Base-by-base conservation (phyloP, 257 asterid species). In the Solanum bulbocastanum region DNA sequence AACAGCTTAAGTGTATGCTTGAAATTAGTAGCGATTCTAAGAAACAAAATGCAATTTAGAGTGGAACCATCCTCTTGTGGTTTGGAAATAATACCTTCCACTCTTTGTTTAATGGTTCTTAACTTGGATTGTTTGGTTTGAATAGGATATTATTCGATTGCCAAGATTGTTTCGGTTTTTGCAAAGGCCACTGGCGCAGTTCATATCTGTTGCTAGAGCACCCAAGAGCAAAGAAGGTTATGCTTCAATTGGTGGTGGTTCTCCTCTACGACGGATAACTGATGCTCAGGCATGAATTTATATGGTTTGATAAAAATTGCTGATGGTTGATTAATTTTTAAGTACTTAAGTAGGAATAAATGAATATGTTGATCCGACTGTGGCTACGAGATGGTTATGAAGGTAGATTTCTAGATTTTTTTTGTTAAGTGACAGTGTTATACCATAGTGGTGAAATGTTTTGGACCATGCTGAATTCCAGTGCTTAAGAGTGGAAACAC, bases 171-270 rank as follows among this genome's bases (percentile, higher is more conserved):
- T 97, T 86, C 98, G 98, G 85, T 97, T 97, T 92, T 96, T 97
- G 86, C 99, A 97, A 88, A 97, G 92, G 94, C 99, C 99, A 44
- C 88, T 97, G 92, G 99, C 99, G 65, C 95, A 97, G 83, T 97
- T 97, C 92, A 93, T 97, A 87, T 97, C 99, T 75, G 96, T 94
- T 88, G 98, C 88, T 66, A 94, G 99, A 97, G 94, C 99, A 20
- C 96, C 98, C 23, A 97, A 97, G 95, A 97, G 99, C 93, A 96
- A 91, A 92, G 98, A 97, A 91, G 99, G 99, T 66, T 97, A 96
- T 93, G 99, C 99, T 90, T 93, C 99, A 88, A 97, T 97, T 83
- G 99, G 99, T 84, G 98, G 99, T 83, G 99, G 99, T 87, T 97
- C 99, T 91, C 98, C 99, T 87, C 96, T 97, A 87, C 98, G 99